phyloP scores from a whole-genome alignment of 176 grass and related monocot species.

The Ensete ventricosum region DNA sequence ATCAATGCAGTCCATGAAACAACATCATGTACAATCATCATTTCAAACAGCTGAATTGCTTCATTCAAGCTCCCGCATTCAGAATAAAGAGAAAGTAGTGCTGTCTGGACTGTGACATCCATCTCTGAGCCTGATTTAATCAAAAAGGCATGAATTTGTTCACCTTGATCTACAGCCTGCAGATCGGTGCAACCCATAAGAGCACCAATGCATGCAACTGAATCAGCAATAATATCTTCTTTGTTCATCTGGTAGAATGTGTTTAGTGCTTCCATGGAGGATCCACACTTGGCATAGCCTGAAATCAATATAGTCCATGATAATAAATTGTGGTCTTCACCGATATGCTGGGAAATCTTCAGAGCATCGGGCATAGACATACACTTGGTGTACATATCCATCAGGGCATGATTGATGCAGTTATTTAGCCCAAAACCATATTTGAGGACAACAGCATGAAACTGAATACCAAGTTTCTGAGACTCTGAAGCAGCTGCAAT shows the following conservation, averaged over 20 bases:
- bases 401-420: conserved; percentile 14
- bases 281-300: conserved; percentile 11
- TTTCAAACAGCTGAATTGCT: neutral
- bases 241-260: conserved; percentile 8
- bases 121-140: conserved; percentile 17
- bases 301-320: conserved; percentile 14
- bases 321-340: neutral
- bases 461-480: conserved; percentile 6
- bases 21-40: conserved; percentile 8
- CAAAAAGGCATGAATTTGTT: conserved; percentile 17
- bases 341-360: conserved; percentile 3
- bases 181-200: conserved; percentile 5
- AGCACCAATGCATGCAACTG: conserved; percentile 12
- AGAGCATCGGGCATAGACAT: neutral
- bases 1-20: conserved; percentile 20
- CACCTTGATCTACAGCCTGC: conserved; percentile 10
- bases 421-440: neutral
- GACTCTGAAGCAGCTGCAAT: neutral
- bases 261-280: conserved; percentile 6
- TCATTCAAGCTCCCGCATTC: conserved; percentile 6
- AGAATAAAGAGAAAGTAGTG: conserved; percentile 12
- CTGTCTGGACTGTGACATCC: conserved; percentile 16
- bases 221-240: conserved; percentile 5
- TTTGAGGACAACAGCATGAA: conserved; percentile 1
- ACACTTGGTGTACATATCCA: conserved; percentile 17